Evolutionary conservation across 495 filamentous ascomycete species (phyloP).

Genomic region (Penicillium nucicola): DNA sequence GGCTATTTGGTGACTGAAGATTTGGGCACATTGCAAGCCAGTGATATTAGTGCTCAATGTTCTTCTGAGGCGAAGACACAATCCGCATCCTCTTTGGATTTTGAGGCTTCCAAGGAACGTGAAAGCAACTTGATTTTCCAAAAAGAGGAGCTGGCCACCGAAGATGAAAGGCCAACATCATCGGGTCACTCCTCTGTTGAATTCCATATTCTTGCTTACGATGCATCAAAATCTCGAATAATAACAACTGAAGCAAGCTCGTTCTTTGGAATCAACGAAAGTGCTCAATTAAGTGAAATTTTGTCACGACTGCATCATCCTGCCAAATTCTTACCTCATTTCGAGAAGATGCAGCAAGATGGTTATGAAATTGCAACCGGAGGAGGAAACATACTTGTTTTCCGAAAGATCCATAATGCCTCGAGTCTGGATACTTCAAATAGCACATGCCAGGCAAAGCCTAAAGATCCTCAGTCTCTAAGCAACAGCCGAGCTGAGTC

Average conservation of each 20-base stretch:
- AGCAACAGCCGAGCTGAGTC: background rate
- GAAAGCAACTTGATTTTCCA: slow-evolving; percentile 14
- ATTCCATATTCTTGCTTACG: slow-evolving; percentile 74
- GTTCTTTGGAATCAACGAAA: slow-evolving; percentile 39
- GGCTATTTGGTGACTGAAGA: slow-evolving; percentile 27
- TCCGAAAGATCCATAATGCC: slow-evolving; percentile 53
- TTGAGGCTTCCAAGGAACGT: slow-evolving; percentile 16
- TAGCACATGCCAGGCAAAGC: slow-evolving; percentile 3
- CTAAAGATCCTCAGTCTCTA: background rate
- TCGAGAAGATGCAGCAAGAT: slow-evolving; percentile 57
- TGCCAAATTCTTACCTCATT: slow-evolving; percentile 68
- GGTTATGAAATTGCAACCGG: slow-evolving; percentile 76
- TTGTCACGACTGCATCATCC: slow-evolving; percentile 67
- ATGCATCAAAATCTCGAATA: slow-evolving; percentile 59
- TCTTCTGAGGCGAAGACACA: slow-evolving; percentile 17
- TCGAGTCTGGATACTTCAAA: background rate
- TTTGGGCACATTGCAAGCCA: slow-evolving; percentile 42
- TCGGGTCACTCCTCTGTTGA: slow-evolving; percentile 30
- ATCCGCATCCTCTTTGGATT: slow-evolving; percentile 33
- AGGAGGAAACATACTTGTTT: slow-evolving; percentile 67
- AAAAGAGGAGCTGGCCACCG: background rate
- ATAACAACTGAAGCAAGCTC: slow-evolving; percentile 62
- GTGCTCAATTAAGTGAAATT: slow-evolving; percentile 57
- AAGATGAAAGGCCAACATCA: background rate
- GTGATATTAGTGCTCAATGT: slow-evolving; percentile 48